These are phyloP conservation scores for Golubevia sp. DNA, from an alignment of 1,284 basidiomycete genomes.

Conservation along the genomic window DNA sequence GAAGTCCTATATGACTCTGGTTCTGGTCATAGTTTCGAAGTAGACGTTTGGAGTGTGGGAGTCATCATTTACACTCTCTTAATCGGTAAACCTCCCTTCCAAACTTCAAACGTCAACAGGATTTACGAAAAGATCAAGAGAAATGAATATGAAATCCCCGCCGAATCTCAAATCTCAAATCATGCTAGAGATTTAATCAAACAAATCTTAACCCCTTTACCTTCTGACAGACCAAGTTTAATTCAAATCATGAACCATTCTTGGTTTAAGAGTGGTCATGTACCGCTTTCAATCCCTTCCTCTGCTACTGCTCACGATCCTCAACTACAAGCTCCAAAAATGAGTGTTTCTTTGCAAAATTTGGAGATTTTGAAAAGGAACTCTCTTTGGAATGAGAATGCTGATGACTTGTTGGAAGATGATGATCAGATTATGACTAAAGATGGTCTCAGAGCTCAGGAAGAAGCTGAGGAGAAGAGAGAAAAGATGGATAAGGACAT, in stretches of 20 bases:
- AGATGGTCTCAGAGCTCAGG: conserved; percentile 36
- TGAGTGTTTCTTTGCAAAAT: conserved; percentile 17
- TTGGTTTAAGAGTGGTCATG: conserved; percentile 47
- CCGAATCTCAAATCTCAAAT: conserved; percentile 27
- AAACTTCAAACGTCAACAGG: conserved; percentile 51
- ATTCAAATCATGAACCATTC: conserved; percentile 56
- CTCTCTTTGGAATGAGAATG: conserved; percentile 39
- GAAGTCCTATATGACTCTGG: conserved; percentile 57
- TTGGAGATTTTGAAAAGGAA: conserved; percentile 43
- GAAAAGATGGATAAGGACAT: conserved; percentile 50
- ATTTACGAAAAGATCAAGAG: conserved; percentile 57
- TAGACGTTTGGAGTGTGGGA: conserved; percentile 59
- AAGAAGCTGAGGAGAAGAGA: conserved; percentile 44
- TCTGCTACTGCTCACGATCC: conserved; percentile 29
- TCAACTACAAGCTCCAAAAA: conserved; percentile 15
- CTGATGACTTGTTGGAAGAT: conserved; percentile 28
- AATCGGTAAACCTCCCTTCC: conserved; percentile 59
- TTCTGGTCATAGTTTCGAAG: conserved; percentile 58
- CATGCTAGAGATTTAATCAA: conserved; percentile 49
- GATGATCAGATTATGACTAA: not conserved
- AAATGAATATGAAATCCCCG: conserved; percentile 56
- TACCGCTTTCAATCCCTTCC: conserved; percentile 35
- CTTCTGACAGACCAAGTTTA: conserved; percentile 44
- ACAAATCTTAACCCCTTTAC: conserved; percentile 38
- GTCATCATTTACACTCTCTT: conserved; percentile 58